Evolutionary conservation across 2,329 filamentous ascomycete genomes (phyloP).

Genomic region (Tolypocladium pustulatum): DNA sequence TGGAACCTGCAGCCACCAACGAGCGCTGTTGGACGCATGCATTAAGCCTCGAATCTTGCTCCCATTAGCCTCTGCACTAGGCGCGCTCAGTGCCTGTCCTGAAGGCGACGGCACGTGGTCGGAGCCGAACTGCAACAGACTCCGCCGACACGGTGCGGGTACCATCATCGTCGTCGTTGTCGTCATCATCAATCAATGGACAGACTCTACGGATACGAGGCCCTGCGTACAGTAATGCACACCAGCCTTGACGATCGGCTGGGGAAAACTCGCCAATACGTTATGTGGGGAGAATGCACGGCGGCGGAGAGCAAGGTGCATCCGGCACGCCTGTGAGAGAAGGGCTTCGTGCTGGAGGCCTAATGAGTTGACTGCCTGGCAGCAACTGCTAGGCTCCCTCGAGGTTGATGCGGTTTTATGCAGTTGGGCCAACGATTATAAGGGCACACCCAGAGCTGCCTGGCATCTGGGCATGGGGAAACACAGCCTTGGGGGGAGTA

Average conservation of each 20-base stretch:
- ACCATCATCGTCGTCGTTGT: background rate
- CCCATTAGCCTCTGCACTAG: background rate
- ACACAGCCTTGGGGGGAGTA: background rate
- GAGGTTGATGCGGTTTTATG: background rate
- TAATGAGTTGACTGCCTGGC: background rate
- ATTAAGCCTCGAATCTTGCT: background rate
- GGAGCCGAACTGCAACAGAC: background rate
- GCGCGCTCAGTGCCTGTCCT: background rate
- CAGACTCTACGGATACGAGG: background rate
- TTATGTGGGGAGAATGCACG: background rate
- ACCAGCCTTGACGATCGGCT: background rate
- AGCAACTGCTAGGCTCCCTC: background rate
- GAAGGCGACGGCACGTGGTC: background rate
- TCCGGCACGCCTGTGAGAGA: too few relatives aligned
- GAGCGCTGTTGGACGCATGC: background rate
- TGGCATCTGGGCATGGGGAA: background rate
- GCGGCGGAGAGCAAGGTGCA: background rate
- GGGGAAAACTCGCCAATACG: background rate
- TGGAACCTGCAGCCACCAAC: conserved; percentile 3
- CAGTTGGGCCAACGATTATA: background rate
- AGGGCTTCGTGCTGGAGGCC: too few relatives aligned
- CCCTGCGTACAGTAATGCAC: background rate
- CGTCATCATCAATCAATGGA: background rate
- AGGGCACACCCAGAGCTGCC: background rate
- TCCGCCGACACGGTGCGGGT: background rate